Evolutionary conservation across 768 basidiomycete species (phyloP).

Genomic region (Crepidotus variabilis): DNA sequence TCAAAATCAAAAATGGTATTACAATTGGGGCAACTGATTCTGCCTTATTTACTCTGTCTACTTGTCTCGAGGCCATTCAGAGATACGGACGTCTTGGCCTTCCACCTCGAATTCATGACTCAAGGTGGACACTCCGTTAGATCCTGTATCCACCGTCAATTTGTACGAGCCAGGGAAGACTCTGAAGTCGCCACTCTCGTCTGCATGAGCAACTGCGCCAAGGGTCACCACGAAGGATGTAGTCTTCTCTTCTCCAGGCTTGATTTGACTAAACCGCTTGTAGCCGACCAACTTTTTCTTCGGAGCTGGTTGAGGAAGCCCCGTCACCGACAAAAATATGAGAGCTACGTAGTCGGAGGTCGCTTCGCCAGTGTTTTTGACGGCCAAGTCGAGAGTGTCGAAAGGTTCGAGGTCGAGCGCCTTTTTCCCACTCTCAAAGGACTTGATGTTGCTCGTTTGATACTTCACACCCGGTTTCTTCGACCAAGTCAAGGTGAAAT

Average conservation of each 20-base stretch:
- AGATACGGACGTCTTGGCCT: slow-evolving; percentile 37
- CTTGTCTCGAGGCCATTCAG: slow-evolving; percentile 27
- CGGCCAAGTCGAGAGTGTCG: slow-evolving; percentile 43
- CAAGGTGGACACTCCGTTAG: slow-evolving; percentile 24
- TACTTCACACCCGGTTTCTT: slow-evolving; percentile 30
- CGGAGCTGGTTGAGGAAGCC: slow-evolving; percentile 47
- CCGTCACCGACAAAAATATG: slow-evolving; percentile 44
- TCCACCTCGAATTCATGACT: slow-evolving; percentile 39
- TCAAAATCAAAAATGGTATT: too few species aligned
- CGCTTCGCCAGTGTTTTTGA: slow-evolving; percentile 45
- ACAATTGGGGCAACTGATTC: too few species aligned
- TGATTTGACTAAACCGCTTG: slow-evolving; percentile 31
- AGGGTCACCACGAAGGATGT: slow-evolving; percentile 41
- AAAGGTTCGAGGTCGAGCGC: slow-evolving; percentile 41
- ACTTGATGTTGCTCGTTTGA: slow-evolving; percentile 28
- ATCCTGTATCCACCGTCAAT: slow-evolving; percentile 38
- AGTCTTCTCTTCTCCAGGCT: slow-evolving; percentile 18
- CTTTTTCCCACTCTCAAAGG: slow-evolving; percentile 6
- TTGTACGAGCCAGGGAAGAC: slow-evolving; percentile 42
- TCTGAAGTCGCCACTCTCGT: slow-evolving; percentile 40
- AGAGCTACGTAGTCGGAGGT: slow-evolving; percentile 55
- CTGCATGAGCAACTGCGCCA: slow-evolving; percentile 46
- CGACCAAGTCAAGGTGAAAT: slow-evolving; percentile 39
- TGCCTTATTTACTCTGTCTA: not conserved
- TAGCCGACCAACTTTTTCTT: slow-evolving; percentile 51